Percentiles rank a stretch among this genome's conserved stretches.
phyloP scores from a whole-genome alignment of 106 monocot genomes.

The Dendrobium officinale region DNA sequence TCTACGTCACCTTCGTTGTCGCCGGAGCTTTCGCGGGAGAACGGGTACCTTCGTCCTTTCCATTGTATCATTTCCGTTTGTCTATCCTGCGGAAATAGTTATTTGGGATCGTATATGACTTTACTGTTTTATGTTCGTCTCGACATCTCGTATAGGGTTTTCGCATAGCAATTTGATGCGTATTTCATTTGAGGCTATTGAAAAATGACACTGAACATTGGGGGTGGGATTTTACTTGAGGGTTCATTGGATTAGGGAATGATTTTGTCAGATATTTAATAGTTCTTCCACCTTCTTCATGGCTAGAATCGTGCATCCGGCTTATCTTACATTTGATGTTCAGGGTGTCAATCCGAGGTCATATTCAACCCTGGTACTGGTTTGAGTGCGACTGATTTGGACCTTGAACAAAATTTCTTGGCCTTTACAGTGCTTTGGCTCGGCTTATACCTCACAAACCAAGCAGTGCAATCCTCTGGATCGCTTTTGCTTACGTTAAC shows the following conservation, averaged over 20 bases:
- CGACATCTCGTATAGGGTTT: background rate
- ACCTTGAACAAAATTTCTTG: background rate
- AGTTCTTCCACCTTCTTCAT: background rate
- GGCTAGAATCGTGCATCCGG: background rate
- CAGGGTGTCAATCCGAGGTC: background rate
- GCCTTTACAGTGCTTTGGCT: background rate
- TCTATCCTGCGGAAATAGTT: background rate
- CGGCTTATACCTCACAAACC: background rate
- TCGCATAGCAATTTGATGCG: background rate
- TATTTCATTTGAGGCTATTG: background rate
- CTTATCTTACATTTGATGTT: background rate
- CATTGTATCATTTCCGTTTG: background rate
- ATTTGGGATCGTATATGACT: background rate
- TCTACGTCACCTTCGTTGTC: slow-evolving; percentile 78
- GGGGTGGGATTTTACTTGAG: background rate
- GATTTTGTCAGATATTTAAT: background rate
- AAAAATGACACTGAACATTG: background rate
- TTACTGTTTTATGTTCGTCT: background rate
- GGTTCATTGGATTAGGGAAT: too few relatives aligned
- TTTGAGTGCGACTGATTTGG: background rate
- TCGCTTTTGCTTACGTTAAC: background rate
- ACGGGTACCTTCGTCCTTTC: slow-evolving; percentile 27
- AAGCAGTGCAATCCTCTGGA: background rate
- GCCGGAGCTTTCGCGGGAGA: slow-evolving; percentile 81
- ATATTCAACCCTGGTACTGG: background rate